These are phyloP conservation scores for Aspergillus leporis DNA, from an alignment of 495 filamentous ascomycete genomes.

Conservation along the genomic window DNA sequence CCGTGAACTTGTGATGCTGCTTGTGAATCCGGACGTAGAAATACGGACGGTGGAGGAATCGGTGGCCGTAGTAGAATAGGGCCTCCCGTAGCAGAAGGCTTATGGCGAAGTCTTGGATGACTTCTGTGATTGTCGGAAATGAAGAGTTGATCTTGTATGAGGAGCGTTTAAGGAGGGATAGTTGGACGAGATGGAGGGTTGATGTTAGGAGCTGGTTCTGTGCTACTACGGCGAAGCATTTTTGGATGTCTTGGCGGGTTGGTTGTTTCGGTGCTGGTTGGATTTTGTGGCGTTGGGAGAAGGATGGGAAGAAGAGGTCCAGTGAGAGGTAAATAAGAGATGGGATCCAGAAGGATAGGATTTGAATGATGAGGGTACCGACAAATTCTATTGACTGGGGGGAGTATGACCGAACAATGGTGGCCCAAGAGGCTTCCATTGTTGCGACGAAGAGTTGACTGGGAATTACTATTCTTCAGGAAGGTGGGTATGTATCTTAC, in stretches of 20 bases:
- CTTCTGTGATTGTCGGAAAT: conserved; percentile 33
- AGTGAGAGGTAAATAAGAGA: conserved; percentile 37
- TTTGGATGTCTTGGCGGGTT: conserved; percentile 40
- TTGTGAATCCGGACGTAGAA: conserved; percentile 57
- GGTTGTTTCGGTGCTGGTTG: conserved; percentile 54
- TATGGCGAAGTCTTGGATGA: conserved; percentile 45
- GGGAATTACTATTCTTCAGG: not conserved
- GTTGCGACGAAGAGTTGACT: not conserved
- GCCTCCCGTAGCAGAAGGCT: conserved; percentile 51
- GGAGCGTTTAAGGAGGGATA: conserved; percentile 23
- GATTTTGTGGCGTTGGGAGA: conserved; percentile 56
- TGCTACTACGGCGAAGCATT: conserved; percentile 45
- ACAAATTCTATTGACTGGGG: conserved; percentile 24
- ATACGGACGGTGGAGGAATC: conserved; percentile 50
- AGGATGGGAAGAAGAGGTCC: conserved; percentile 43
- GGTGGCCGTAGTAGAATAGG: conserved; percentile 58
- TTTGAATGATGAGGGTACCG: conserved; percentile 49
- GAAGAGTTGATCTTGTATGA: conserved; percentile 35
- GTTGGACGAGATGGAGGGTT: conserved; percentile 33
- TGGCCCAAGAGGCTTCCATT: conserved; percentile 23
- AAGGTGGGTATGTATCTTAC: not conserved
- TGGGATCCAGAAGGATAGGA: conserved; percentile 55
- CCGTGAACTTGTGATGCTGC: conserved; percentile 57
- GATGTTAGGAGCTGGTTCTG: conserved; percentile 49
- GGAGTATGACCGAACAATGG: conserved; percentile 25